Evolutionary conservation across 495 filamentous ascomycete genomes (phyloP).

Genomic region (Lepraria neglecta): DNA sequence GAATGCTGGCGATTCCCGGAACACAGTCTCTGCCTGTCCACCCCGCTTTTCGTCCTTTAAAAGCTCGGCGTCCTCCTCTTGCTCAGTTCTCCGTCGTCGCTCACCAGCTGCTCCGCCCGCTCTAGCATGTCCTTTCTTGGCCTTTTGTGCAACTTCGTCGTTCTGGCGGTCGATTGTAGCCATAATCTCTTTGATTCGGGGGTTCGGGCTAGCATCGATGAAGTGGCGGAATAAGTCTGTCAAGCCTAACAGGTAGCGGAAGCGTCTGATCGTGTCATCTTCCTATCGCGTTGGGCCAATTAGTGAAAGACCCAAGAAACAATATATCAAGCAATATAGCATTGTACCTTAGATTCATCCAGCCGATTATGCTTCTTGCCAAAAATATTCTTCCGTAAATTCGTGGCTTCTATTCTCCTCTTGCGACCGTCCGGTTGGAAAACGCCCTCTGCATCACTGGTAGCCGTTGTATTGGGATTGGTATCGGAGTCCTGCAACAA

Average conservation of each 20-base stretch:
- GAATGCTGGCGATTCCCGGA: slow-evolving; percentile 85
- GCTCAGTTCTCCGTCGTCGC: slow-evolving; percentile 81
- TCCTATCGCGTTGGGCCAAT: slow-evolving; percentile 51
- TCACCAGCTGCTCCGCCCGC: slow-evolving; percentile 79
- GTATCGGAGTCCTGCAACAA: slow-evolving; percentile 70
- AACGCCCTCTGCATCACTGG: slow-evolving; percentile 72
- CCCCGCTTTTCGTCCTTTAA: slow-evolving; percentile 85
- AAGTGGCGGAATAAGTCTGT: slow-evolving; percentile 99
- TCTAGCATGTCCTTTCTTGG: slow-evolving; percentile 65
- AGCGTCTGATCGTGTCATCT: slow-evolving; percentile 90
- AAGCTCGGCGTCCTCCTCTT: slow-evolving; percentile 95
- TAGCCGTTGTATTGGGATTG: slow-evolving; percentile 84
- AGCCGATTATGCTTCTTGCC: slow-evolving; percentile 89
- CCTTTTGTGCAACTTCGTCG: slow-evolving; percentile 60
- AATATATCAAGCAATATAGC: slow-evolving; percentile 22
- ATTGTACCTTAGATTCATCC: slow-evolving; percentile 77
- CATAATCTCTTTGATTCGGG: slow-evolving; percentile 84
- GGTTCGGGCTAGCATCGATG: slow-evolving; percentile 94
- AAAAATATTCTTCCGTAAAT: slow-evolving; percentile 81
- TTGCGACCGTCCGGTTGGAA: slow-evolving; percentile 67
- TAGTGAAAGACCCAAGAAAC: slow-evolving; percentile 16
- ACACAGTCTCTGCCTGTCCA: slow-evolving; percentile 78
- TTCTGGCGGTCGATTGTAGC: slow-evolving; percentile 89
- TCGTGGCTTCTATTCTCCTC: slow-evolving; percentile 74
- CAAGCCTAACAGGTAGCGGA: slow-evolving; percentile 89